These are phyloP conservation scores for Malassezia pachydermatis DNA, from an alignment of 1,284 basidiomycete species.

Conservation along the genomic window DNA sequence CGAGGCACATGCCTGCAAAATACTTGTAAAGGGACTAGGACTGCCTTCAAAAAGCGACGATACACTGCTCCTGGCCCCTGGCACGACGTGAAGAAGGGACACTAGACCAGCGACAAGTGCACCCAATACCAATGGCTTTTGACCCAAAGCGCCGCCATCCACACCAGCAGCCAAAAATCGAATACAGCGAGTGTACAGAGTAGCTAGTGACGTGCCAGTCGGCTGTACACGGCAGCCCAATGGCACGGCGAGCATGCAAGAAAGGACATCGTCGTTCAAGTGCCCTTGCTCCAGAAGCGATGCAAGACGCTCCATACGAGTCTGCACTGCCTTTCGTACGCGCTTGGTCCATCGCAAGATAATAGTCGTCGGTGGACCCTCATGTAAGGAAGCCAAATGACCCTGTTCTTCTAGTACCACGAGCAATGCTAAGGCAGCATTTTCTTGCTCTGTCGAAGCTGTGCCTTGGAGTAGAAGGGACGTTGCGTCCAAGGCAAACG, in stretches of 20 bases:
- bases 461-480: conserved; percentile 12
- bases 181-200: neutral
- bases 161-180: neutral
- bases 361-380: conserved; percentile 14
- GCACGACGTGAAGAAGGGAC: neutral
- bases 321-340: neutral
- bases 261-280: neutral
- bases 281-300: neutral
- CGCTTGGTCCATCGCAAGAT: conserved; percentile 12
- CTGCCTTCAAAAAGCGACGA: conserved; percentile 1
- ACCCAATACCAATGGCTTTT: neutral
- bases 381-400: conserved; percentile 5
- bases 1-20: neutral
- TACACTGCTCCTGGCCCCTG: neutral
- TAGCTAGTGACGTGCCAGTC: neutral
- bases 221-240: conserved; percentile 7
- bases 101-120: neutral
- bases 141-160: neutral
- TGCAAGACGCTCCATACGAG: neutral
- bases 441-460: neutral
- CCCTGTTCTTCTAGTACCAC: conserved; percentile 18
- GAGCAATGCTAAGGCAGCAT: conserved; percentile 29
- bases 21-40: neutral
- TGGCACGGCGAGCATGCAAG: conserved; percentile 2
- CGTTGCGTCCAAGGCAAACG: conserved; percentile 30